Conservation (phyloP, 805 yeast species). For the Kazachstania taianensis region DNA sequence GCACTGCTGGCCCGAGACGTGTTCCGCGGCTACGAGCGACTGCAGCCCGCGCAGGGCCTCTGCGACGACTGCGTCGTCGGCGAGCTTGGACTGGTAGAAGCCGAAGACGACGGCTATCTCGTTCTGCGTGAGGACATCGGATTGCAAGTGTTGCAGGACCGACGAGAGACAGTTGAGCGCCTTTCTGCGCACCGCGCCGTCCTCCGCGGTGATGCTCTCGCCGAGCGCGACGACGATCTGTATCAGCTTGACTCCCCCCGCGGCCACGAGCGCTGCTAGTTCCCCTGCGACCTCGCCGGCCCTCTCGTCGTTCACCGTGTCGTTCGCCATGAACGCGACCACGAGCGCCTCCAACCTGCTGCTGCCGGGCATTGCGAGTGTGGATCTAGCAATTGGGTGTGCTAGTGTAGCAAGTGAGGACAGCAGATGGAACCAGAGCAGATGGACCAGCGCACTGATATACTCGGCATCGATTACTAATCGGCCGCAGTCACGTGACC, state of each 20-base stretch:
- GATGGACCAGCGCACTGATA: too few relatives aligned
- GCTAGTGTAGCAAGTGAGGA: too few relatives aligned
- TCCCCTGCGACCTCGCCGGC: slow-evolving; percentile 23
- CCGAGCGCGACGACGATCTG: slow-evolving; percentile 51
- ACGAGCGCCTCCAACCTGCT: slow-evolving; percentile 7
- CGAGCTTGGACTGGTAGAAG: slow-evolving; percentile 57
- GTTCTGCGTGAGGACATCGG: slow-evolving; percentile 28
- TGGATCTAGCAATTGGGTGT: too few relatives aligned
- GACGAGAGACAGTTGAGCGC: slow-evolving; percentile 37
- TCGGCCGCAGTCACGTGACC: too few relatives aligned
- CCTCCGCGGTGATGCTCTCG: slow-evolving; percentile 52
- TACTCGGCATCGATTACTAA: too few relatives aligned
- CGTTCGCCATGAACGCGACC: slow-evolving; percentile 32
- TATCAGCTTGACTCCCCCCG: slow-evolving; percentile 31
- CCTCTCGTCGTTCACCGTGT: slow-evolving; percentile 26
- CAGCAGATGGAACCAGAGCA: too few relatives aligned
- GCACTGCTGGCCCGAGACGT: slow-evolving; percentile 32
- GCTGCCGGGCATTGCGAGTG: neutral
- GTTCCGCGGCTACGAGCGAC: slow-evolving; percentile 43
- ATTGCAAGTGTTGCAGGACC: slow-evolving; percentile 26
- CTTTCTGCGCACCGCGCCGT: slow-evolving; percentile 40
- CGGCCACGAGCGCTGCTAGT: slow-evolving; percentile 22
- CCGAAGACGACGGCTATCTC: slow-evolving; percentile 33
- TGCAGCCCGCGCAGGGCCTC: slow-evolving; percentile 46
- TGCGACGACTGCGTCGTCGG: slow-evolving; percentile 46